Evolutionary conservation across 1,284 basidiomycete species (phyloP).

Genomic region (Phylloporus sp.): DNA sequence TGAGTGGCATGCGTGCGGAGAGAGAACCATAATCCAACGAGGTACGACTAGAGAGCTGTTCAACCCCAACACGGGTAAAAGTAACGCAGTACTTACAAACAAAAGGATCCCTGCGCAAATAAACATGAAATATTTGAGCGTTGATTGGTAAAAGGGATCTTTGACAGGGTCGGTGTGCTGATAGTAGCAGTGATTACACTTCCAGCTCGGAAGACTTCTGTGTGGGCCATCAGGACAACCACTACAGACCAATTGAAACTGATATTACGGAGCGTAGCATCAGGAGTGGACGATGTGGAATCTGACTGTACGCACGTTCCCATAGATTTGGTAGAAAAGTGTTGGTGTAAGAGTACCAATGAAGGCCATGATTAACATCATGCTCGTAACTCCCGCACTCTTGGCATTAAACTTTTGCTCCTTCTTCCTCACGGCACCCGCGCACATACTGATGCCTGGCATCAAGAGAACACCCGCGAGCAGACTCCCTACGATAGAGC

Average conservation of each 20-base stretch:
- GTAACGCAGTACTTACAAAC: constrained; percentile 69
- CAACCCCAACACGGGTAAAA: constrained; percentile 5
- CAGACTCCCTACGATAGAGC: constrained; percentile 93
- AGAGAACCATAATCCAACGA: constrained; percentile 98
- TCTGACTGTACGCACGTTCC: constrained; percentile 74
- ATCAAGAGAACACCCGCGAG: constrained; percentile 96
- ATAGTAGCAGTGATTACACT: constrained; percentile 93
- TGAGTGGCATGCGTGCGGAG: constrained; percentile 97
- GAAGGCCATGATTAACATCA: constrained; percentile 99
- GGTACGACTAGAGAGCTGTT: constrained; percentile 77
- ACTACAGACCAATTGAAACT: constrained; percentile 94
- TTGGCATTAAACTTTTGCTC: constrained; percentile 99
- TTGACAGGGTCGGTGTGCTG: constrained; percentile 91
- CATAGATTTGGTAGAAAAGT: constrained; percentile 98
- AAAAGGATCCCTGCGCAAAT: constrained; percentile 90
- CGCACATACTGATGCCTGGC: constrained; percentile 97
- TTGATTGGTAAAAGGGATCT: constrained; percentile 97
- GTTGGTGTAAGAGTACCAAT: constrained; percentile 97
- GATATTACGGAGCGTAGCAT: constrained; percentile 14
- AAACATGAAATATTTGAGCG: constrained; percentile 94
- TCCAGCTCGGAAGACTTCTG: constrained; percentile 67
- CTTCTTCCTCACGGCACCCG: constrained; percentile 90
- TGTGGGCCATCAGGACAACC: constrained; percentile 76
- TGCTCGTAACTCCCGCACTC: constrained; percentile 97
- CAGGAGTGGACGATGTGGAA: constrained; percentile 17